Evolutionary conservation across 345 rosid species (phyloP).

Genomic region (Boechera stricta): DNA sequence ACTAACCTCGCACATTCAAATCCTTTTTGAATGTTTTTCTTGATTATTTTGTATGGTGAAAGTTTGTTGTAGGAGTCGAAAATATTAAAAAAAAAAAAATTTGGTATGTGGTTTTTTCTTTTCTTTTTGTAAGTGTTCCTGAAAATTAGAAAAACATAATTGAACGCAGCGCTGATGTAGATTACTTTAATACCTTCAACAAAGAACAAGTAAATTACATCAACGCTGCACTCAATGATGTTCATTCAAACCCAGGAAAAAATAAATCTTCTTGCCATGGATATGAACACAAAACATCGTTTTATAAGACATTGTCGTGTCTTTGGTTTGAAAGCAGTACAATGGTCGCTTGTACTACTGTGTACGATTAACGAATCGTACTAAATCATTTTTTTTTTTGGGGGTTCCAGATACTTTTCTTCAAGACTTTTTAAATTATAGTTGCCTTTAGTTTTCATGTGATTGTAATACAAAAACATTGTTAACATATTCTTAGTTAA

Average conservation of each 20-base stretch:
- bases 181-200: conserved; percentile 8
- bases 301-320: conserved; percentile 29
- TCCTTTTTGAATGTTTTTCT: conserved; percentile 4
- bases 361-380: not conserved
- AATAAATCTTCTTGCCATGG: too few relatives aligned
- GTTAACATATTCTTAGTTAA: not conserved
- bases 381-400: not conserved
- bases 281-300: not conserved
- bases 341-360: conserved; percentile 29
- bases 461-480: not conserved
- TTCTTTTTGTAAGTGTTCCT: conserved; percentile 15
- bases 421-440: not conserved
- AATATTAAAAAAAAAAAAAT: not conserved
- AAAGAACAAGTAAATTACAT: conserved; percentile 39
- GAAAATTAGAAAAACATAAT: conserved; percentile 37
- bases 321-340: conserved; percentile 36
- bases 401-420: not conserved
- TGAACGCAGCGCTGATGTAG: conserved; percentile 38
- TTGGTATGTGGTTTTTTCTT: not conserved
- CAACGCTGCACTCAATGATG: conserved; percentile 84
- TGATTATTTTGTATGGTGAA: conserved; percentile 34
- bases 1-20: conserved; percentile 16
- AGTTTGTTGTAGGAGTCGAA: conserved; percentile 21
- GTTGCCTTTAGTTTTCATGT: conserved; percentile 1
- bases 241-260: conserved; percentile 40